Evolutionary conservation across 495 filamentous ascomycete genomes (phyloP), one percentile per base, ranked within the genome.

Genomic region (Penicillium soppii): DNA sequence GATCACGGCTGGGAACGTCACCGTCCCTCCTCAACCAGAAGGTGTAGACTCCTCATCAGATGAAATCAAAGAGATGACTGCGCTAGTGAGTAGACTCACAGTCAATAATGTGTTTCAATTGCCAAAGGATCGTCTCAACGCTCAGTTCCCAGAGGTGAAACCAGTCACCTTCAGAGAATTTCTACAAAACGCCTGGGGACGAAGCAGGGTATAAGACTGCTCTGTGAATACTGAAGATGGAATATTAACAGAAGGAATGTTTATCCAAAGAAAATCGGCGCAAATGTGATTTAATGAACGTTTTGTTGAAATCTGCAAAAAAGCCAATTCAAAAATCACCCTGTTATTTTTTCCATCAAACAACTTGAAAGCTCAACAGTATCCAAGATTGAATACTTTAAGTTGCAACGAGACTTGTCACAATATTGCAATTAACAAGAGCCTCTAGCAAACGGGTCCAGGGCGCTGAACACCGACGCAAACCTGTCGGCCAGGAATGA

Each of bases 1-100:
- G 43, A 58, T 83, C 25, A 61, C 67, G 33, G 37, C 50, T 16
- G 77, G 76, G 1, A 50, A 78, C 52, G 61, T 73, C 13, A 80
- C 79, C 13, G 71, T 81, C 25, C 73, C 80, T 23, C 67, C 71
- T 0, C 62, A 62, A 51, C 65, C 67, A 5, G 35, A 47, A 4
- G 55, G 52, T 2, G 36, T 50, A 5, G 56, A 47, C 1, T 66
- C 52, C 23, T 56, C 61, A 8, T 39, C 47, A 5, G 58, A 69
- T 7, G 70, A 73, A 12, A 9, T 68, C 16, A 53, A 52, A 13
- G 70, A 69, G 42, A 38, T 50, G 8, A 71, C 67, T 7, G 62
- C 56, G 4, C 36, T 73, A 16, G 65, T 70, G 17, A 68, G 67
- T 22, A 61, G 59, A 21, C 54, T 73, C 12, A 66, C 58, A n/a